Evolutionary conservation across 371 early-diverging fungal genomes (phyloP).

Genomic region (Mortierella sp.): DNA sequence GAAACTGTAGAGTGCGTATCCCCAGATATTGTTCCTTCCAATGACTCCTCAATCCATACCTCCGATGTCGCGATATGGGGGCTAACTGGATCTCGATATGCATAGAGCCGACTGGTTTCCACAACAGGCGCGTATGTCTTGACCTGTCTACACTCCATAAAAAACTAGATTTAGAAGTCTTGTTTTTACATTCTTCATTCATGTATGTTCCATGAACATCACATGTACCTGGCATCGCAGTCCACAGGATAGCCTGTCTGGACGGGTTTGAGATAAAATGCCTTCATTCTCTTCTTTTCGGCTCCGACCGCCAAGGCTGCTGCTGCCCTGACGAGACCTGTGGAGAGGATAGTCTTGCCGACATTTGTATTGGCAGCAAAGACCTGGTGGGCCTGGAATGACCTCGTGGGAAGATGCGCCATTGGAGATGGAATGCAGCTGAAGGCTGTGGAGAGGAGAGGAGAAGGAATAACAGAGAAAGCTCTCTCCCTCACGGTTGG

Average conservation of each 20-base stretch:
- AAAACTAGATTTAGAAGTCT: no score
- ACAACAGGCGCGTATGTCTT: slow-evolving; percentile 59
- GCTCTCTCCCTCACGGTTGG: no score
- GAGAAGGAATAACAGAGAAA: no score
- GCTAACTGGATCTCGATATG: slow-evolving; percentile 81
- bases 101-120: slow-evolving; percentile 66
- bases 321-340: slow-evolving; percentile 73
- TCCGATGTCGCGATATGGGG: slow-evolving; percentile 77
- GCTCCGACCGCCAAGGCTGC: slow-evolving; percentile 55
- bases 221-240: slow-evolving; percentile 77
- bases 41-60: slow-evolving; percentile 42
- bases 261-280: slow-evolving; percentile 83
- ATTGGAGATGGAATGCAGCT: slow-evolving; percentile 1
- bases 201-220: no score
- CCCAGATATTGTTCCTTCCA: no score
- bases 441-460: slow-evolving; percentile 1
- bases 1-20: no score
- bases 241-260: slow-evolving; percentile 89
- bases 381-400: slow-evolving; percentile 76
- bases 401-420: slow-evolving; percentile 60
- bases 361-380: slow-evolving; percentile 89
- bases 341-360: slow-evolving; percentile 85
- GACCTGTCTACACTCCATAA: slow-evolving; percentile 80
- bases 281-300: slow-evolving; percentile 58
- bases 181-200: no score